phyloP scores from a whole-genome alignment of 2,329 filamentous ascomycete genomes.

The Penicillium decumbens region DNA sequence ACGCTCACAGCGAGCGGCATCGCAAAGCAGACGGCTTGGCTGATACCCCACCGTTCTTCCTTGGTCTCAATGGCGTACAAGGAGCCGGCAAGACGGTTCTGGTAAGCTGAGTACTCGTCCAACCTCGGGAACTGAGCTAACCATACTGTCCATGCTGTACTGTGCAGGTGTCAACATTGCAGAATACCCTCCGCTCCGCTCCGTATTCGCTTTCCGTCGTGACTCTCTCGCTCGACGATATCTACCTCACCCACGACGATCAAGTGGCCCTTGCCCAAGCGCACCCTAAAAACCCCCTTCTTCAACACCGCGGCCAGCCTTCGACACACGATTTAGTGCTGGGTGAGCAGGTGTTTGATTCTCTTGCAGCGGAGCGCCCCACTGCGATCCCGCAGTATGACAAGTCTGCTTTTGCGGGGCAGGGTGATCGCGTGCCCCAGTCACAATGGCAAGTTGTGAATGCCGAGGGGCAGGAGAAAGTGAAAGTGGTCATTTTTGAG shows the following conservation, averaged over 20 bases:
- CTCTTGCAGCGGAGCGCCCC: slow-evolving; percentile 49
- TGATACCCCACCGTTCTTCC: slow-evolving; percentile 63
- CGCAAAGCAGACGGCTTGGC: slow-evolving; percentile 28
- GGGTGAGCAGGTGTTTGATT: slow-evolving; percentile 58
- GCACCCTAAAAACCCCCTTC: slow-evolving; percentile 66
- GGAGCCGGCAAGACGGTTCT: slow-evolving; percentile 90
- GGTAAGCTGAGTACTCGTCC: slow-evolving; percentile 43
- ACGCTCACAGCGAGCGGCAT: slow-evolving; percentile 46
- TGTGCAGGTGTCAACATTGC: slow-evolving; percentile 56
- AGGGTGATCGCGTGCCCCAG: slow-evolving; percentile 67
- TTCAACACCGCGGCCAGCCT: slow-evolving; percentile 79
- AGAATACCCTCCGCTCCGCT: slow-evolving; percentile 54
- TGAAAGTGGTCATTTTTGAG: slow-evolving; percentile 72
- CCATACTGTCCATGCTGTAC: not conserved
- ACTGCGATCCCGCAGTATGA: slow-evolving; percentile 72
- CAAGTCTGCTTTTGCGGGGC: slow-evolving; percentile 70
- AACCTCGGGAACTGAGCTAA: slow-evolving; percentile 9
- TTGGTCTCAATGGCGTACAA: slow-evolving; percentile 87
- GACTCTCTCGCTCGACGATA: slow-evolving; percentile 80
- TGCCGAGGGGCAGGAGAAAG: slow-evolving; percentile 27
- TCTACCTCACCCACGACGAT: slow-evolving; percentile 71
- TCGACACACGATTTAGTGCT: slow-evolving; percentile 74
- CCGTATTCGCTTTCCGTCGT: slow-evolving; percentile 60
- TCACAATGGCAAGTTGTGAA: slow-evolving; percentile 57
- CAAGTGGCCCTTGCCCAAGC: slow-evolving; percentile 61